These are phyloP conservation scores for Ulota crispa DNA, from an alignment of 225 moss, liverwort and hornwort species.

Conservation along the genomic window DNA sequence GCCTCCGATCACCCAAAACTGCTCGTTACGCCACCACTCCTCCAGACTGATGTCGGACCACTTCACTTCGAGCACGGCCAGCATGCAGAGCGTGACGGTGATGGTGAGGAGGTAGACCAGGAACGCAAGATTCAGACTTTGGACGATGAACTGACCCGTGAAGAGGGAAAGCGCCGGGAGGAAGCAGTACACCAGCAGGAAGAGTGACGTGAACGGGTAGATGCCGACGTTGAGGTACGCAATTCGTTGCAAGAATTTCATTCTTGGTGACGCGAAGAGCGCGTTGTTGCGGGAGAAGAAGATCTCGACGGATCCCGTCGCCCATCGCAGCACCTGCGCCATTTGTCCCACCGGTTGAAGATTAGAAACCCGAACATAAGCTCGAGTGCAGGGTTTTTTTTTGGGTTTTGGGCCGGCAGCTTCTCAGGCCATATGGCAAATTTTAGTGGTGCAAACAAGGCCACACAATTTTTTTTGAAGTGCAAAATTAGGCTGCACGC, in stretches of 20 bases:
- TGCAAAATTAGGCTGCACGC: no score
- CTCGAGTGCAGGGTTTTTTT: no score
- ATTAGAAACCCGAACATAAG: background rate
- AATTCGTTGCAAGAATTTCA: conserved; percentile 69
- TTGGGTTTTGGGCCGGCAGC: no score
- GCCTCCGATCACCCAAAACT: conserved; percentile 84
- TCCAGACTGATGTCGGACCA: conserved; percentile 72
- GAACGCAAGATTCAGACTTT: conserved; percentile 55
- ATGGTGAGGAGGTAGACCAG: conserved; percentile 65
- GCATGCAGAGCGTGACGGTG: conserved; percentile 66
- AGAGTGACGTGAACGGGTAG: conserved; percentile 77
- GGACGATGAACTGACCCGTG: conserved; percentile 73
- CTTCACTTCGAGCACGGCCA: conserved; percentile 72
- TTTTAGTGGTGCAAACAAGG: no score
- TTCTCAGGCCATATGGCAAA: no score
- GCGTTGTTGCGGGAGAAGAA: conserved; percentile 80
- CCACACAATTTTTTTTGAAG: no score
- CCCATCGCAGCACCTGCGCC: conserved; percentile 68
- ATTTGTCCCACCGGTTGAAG: background rate
- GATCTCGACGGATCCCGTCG: conserved; percentile 77
- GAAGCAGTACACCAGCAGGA: conserved; percentile 74
- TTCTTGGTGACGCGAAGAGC: conserved; percentile 52
- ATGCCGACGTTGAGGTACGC: conserved; percentile 76
- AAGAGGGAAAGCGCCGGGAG: conserved; percentile 73
- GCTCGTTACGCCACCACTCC: conserved; percentile 89